phyloP scores from a whole-genome alignment of 495 filamentous ascomycete species.

The Penicillium paxilli region DNA sequence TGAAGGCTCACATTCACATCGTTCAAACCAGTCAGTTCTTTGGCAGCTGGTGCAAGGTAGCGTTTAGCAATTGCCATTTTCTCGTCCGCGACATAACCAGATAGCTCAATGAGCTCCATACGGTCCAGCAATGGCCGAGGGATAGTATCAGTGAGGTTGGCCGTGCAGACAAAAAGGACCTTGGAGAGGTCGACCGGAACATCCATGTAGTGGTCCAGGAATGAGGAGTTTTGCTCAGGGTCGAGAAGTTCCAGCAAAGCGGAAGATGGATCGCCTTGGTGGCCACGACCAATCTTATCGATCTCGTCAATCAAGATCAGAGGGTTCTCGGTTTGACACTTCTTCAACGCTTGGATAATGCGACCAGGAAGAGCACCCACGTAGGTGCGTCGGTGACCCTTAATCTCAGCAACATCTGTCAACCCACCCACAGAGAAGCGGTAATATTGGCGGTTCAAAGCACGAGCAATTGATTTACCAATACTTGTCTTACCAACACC shows the following conservation, averaged over 20 bases:
- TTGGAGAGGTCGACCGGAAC: conserved; percentile 97
- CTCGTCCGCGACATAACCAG: conserved; percentile 96
- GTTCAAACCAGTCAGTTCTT: conserved; percentile 87
- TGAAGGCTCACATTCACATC: conserved; percentile 83
- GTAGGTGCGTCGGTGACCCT: conserved; percentile 95
- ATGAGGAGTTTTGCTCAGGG: conserved; percentile 95
- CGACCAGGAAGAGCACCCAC: conserved; percentile 94
- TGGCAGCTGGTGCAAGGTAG: conserved; percentile 88
- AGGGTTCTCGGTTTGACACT: conserved; percentile 98
- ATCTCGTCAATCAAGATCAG: conserved; percentile 96
- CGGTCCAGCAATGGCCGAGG: conserved; percentile 91
- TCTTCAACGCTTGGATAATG: conserved; percentile 98
- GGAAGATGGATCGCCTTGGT: conserved; percentile 95
- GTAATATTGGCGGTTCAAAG: conserved; percentile 94
- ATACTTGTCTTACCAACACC: conserved; percentile 98
- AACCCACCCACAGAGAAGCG: conserved; percentile 96
- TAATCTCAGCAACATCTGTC: conserved; percentile 99
- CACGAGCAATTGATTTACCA: conserved; percentile 94
- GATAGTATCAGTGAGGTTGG: conserved; percentile 98
- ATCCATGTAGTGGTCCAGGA: conserved; percentile 98
- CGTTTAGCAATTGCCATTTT: conserved; percentile 98
- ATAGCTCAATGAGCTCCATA: conserved; percentile 97
- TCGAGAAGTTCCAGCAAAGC: conserved; percentile 93
- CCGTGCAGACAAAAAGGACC: conserved; percentile 98
- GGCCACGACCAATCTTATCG: conserved; percentile 94